phyloP scores from a whole-genome alignment of 495 filamentous ascomycete species.

The Trichocladium antarcticum region DNA sequence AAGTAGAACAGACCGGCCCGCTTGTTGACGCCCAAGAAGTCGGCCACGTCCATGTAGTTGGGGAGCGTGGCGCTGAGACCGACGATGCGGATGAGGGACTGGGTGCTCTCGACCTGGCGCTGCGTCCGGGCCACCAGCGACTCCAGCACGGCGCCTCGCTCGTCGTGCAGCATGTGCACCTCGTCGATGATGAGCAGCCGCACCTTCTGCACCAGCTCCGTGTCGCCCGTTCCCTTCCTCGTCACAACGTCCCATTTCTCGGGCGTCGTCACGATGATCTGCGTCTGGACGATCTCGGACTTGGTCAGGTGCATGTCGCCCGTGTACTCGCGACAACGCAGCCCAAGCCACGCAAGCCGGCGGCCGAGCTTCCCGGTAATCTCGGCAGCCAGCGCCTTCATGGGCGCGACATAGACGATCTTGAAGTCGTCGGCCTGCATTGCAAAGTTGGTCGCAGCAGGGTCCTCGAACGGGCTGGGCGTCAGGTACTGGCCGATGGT shows the following conservation, averaged over 20 bases:
- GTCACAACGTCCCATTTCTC: conserved; percentile 99
- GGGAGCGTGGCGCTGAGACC: conserved; percentile 91
- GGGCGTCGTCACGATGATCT: conserved; percentile 96
- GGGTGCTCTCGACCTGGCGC: conserved; percentile 93
- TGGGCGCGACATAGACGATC: conserved; percentile 92
- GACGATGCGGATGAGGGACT: conserved; percentile 91
- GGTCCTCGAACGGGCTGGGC: conserved; percentile 67
- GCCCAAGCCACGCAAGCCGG: conserved; percentile 83
- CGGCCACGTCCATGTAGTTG: conserved; percentile 92
- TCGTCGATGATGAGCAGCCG: conserved; percentile 95
- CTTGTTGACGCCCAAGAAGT: conserved; percentile 92
- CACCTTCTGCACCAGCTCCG: conserved; percentile 95
- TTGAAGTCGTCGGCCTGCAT: conserved; percentile 86
- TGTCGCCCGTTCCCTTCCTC: conserved; percentile 91
- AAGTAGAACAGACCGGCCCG: conserved; percentile 94
- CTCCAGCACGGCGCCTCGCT: conserved; percentile 89
- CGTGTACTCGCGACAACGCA: conserved; percentile 82
- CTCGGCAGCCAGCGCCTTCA: conserved; percentile 96
- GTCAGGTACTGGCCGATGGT: conserved; percentile 72
- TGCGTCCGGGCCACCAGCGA: conserved; percentile 89
- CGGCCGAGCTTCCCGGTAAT: conserved; percentile 92
- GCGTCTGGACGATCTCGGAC: conserved; percentile 84
- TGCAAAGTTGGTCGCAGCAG: conserved; percentile 59
- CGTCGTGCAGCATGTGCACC: conserved; percentile 98
- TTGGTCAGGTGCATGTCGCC: conserved; percentile 99